phyloP scores from a whole-genome alignment of 257 asterid genomes.

The Nicotiana tomentosiformis region DNA sequence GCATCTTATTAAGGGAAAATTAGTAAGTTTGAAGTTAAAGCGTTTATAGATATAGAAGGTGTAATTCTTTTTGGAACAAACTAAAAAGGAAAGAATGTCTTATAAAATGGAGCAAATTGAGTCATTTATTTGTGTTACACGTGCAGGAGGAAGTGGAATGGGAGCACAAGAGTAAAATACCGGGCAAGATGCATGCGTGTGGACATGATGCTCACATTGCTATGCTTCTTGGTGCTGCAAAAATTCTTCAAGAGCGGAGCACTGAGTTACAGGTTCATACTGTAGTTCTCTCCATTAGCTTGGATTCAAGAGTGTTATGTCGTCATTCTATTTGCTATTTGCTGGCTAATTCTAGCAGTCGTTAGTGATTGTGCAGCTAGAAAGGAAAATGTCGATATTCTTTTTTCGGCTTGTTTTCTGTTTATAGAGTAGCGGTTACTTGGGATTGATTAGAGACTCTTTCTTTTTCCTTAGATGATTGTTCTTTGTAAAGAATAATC shows the following conservation, averaged over 20 bases:
- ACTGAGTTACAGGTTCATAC: constrained; percentile 38
- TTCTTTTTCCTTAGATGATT: background rate
- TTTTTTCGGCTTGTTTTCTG: background rate
- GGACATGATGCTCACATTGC: constrained; percentile 82
- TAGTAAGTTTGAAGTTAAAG: no score
- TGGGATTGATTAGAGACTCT: background rate
- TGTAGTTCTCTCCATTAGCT: background rate
- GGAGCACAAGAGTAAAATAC: constrained; percentile 64
- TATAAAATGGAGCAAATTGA: no score
- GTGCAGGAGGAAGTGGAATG: constrained; percentile 63
- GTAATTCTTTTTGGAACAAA: no score
- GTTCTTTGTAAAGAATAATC: background rate
- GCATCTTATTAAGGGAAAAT: no score
- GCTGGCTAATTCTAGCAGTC: background rate
- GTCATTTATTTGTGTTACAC: background rate
- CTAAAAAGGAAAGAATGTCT: no score
- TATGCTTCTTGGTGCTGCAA: constrained; percentile 75
- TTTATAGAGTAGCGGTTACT: background rate
- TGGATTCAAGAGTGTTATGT: background rate
- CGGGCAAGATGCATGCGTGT: constrained; percentile 76
- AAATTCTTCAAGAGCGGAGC: constrained; percentile 46
- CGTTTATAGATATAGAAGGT: no score
- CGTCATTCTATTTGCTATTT: background rate
- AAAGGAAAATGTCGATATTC: background rate
- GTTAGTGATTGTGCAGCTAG: background rate